phyloP scores from a whole-genome alignment of 768 basidiomycete species.

The Megacollybia marginata region DNA sequence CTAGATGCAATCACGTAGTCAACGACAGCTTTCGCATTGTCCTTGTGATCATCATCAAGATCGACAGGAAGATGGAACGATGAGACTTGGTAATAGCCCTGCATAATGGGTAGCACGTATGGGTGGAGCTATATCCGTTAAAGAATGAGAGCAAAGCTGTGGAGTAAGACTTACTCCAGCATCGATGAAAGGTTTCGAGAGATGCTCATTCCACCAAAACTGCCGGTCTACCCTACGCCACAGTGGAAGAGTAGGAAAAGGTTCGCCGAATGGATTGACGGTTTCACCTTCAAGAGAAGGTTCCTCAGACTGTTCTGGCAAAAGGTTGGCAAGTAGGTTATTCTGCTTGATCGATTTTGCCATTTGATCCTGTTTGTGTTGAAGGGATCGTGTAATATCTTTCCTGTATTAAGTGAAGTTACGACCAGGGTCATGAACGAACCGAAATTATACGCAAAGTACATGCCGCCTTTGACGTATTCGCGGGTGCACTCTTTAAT shows the following conservation, averaged over 20 bases:
- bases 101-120: constrained; percentile 87
- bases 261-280: constrained; percentile 58
- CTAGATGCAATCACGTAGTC: constrained; percentile 83
- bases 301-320: constrained; percentile 15
- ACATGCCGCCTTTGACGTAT: constrained; percentile 83
- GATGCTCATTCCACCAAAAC: constrained; percentile 96
- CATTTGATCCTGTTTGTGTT: constrained; percentile 68
- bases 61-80: constrained; percentile 56
- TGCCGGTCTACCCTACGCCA: constrained; percentile 87
- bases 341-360: constrained; percentile 51
- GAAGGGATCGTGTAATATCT: constrained; percentile 82
- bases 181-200: constrained; percentile 79
- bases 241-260: constrained; percentile 70
- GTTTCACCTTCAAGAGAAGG: constrained; percentile 20
- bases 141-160: not conserved
- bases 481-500: constrained; percentile 71
- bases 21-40: constrained; percentile 40
- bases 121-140: constrained; percentile 52
- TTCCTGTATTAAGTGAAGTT: not conserved
- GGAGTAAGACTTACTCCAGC: constrained; percentile 54
- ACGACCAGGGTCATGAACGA: constrained; percentile 8
- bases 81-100: constrained; percentile 82
- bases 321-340: constrained; percentile 50
- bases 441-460: constrained; percentile 86
- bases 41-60: constrained; percentile 26